Evolutionary conservation across 75 land plant genomes (phyloP).

Genomic region (Picea sitchensis): DNA sequence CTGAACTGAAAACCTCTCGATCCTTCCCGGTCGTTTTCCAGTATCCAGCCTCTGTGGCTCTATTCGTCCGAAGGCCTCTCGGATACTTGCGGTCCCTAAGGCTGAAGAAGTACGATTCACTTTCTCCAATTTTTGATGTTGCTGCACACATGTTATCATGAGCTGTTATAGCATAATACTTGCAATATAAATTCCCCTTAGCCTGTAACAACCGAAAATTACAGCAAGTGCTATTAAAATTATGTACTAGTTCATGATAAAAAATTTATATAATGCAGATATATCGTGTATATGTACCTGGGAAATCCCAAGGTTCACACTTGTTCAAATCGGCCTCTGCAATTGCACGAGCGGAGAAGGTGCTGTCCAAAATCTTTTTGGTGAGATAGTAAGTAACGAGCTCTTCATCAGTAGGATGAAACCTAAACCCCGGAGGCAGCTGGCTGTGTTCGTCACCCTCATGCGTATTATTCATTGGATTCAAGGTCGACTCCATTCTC

Average conservation of each 20-base stretch:
- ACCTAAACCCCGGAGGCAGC: conserved; percentile 31
- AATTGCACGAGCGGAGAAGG: conserved; percentile 38
- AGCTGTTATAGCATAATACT: no score
- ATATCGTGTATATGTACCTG: conserved; percentile 19
- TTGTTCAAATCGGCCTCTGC: conserved; percentile 63
- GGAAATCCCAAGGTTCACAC: conserved; percentile 63
- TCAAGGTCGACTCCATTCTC: conserved; percentile 2
- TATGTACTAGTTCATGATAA: no score
- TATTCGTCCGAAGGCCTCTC: conserved; percentile 37
- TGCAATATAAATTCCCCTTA: no score
- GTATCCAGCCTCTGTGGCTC: conserved; percentile 38
- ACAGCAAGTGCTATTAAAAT: no score
- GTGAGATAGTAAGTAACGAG: conserved; percentile 46
- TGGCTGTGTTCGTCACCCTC: conserved; percentile 6
- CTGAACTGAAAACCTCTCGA: conserved; percentile 23
- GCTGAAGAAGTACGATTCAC: conserved; percentile 42
- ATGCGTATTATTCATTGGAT: background rate
- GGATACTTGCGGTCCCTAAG: conserved; percentile 37
- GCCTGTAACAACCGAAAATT: no score
- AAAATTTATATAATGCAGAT: background rate
- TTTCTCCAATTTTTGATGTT: conserved; percentile 36
- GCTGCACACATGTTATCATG: no score
- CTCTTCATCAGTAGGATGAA: conserved; percentile 45
- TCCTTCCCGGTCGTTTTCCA: conserved; percentile 48
- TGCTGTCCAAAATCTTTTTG: conserved; percentile 29